Percentiles rank a stretch among this genome's conserved stretches.
Conservation (phyloP, 257 asterid genomes). For the Linderniella brevidens region DNA sequence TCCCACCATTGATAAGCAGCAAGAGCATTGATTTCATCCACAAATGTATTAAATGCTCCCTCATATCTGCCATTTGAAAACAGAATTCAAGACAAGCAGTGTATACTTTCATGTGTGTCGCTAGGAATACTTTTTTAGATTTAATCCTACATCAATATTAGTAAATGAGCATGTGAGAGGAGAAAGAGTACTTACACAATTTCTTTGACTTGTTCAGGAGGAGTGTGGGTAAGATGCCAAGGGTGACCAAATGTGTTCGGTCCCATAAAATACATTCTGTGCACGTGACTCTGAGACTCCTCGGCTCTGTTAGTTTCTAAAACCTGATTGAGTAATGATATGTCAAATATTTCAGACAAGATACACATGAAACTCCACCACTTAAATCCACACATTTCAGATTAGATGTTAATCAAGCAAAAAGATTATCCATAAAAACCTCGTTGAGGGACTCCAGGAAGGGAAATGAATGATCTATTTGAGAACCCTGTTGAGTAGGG, state of each 20-base stretch:
- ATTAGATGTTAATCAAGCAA: background rate
- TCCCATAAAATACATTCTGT: slow-evolving; percentile 91
- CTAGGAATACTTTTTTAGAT: no score
- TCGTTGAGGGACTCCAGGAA: slow-evolving; percentile 94
- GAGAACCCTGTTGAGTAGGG: slow-evolving; percentile 91
- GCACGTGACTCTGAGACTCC: slow-evolving; percentile 95
- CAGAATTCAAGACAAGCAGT: background rate
- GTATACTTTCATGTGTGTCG: no score
- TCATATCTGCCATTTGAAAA: slow-evolving; percentile 56
- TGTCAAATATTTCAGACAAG: background rate
- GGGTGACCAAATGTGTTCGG: slow-evolving; percentile 89
- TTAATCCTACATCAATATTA: slow-evolving; percentile 1
- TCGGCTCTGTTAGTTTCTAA: slow-evolving; percentile 95
- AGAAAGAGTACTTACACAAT: slow-evolving; percentile 60
- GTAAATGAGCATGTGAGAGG: background rate
- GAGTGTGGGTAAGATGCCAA: slow-evolving; percentile 97
- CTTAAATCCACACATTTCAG: background rate
- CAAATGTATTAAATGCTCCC: slow-evolving; percentile 78
- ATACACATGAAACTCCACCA: background rate
- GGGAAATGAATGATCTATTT: slow-evolving; percentile 92
- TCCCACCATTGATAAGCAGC: slow-evolving; percentile 99
- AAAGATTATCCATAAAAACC: slow-evolving; percentile 18
- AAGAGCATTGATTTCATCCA: slow-evolving; percentile 84
- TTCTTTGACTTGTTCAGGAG: slow-evolving; percentile 82
- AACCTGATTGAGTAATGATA: slow-evolving; percentile 38